phyloP scores from a whole-genome alignment of 2,329 filamentous ascomycete species.

The Stachybotrys chartarum region DNA sequence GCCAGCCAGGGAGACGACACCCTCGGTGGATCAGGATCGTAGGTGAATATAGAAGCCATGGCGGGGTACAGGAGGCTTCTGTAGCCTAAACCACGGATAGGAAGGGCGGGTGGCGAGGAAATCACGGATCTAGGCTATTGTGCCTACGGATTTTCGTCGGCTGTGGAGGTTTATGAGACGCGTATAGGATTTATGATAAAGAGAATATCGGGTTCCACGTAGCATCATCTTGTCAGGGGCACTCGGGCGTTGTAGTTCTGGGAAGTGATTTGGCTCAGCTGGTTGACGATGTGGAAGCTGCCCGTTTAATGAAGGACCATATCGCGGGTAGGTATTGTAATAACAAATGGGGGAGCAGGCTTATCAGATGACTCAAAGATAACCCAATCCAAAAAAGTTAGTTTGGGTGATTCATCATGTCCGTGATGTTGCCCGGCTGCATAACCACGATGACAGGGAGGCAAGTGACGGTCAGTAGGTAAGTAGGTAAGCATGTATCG shows the following conservation, averaged over 20 bases:
- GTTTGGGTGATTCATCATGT: too few species aligned
- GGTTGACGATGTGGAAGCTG: background rate
- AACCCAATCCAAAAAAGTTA: too few species aligned
- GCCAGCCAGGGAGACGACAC: conserved; percentile 87
- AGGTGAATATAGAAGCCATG: conserved; percentile 96
- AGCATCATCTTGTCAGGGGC: background rate
- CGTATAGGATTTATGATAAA: background rate
- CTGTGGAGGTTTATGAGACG: background rate
- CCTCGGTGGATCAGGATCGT: conserved; percentile 77
- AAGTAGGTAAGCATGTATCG: background rate
- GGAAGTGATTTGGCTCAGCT: background rate
- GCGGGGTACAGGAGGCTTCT: background rate
- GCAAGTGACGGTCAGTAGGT: too few species aligned
- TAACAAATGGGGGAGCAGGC: too few species aligned
- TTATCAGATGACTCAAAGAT: too few species aligned
- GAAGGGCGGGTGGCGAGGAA: background rate
- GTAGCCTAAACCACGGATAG: too few species aligned
- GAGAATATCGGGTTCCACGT: background rate
- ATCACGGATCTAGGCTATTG: background rate
- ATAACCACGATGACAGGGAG: too few species aligned
- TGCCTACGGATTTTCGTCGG: background rate
- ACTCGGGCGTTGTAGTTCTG: background rate
- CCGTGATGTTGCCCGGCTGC: too few species aligned
- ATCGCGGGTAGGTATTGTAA: too few species aligned
- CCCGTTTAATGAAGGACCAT: background rate